These are phyloP conservation scores for Rhodotorula sp. DNA, from an alignment of 1,284 basidiomycete genomes.

Conservation along the genomic window DNA sequence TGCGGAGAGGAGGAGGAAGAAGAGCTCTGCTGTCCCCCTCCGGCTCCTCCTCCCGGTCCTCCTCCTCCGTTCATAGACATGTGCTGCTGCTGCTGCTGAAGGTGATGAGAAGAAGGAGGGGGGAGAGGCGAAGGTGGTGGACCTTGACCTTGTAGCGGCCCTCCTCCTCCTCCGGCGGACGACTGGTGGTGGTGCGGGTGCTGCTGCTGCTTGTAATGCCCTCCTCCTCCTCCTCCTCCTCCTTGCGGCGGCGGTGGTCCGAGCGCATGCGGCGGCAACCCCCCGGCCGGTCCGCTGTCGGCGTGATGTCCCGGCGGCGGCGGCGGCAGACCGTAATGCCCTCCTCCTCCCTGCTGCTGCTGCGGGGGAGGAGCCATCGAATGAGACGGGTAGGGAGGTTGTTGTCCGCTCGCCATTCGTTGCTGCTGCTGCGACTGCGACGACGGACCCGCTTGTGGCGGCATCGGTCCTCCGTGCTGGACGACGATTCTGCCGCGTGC, in stretches of 20 bases:
- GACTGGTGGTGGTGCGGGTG: no score
- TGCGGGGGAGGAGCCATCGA: not conserved
- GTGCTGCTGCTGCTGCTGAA: not conserved
- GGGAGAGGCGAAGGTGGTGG: no score
- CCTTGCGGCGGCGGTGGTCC: no score
- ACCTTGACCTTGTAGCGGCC: no score
- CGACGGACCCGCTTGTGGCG: conserved; percentile 3
- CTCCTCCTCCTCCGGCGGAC: no score
- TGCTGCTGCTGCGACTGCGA: not conserved
- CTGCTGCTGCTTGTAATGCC: not conserved
- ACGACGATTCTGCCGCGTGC: not conserved
- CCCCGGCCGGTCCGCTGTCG: no score
- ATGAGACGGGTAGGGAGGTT: not conserved
- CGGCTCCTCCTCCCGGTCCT: no score
- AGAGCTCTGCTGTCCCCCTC: no score
- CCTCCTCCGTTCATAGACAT: not conserved
- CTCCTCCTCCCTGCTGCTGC: not conserved
- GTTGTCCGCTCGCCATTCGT: not conserved
- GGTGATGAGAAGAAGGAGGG: not conserved
- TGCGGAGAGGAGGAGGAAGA: not conserved
- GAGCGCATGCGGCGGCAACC: no score
- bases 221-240: no score
- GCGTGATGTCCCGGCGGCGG: no score
- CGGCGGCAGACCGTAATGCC: no score
- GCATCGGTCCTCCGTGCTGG: conserved; percentile 7